Evolutionary conservation across 306 rosid species (phyloP), one percentile per base, ranked within the genome.

Genomic region (Vigna nakashimae): DNA sequence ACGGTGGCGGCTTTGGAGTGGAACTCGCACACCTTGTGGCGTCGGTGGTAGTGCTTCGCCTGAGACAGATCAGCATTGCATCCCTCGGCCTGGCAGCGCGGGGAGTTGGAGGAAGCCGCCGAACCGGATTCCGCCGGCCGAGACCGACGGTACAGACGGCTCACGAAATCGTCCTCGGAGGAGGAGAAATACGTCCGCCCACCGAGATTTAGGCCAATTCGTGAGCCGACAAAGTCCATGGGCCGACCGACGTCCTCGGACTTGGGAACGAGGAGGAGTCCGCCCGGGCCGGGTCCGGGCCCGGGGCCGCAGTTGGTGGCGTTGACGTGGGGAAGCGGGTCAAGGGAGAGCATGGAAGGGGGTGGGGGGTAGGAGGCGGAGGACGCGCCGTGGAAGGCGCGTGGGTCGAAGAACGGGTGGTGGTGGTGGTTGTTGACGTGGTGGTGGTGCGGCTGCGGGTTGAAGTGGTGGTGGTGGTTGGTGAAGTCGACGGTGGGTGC

Each of bases 1-100:
- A 94, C 98, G 55, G 95, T 90, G 80, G 98, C 84, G 43, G 98
- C 92, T 52, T 94, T 94, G 70, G 98, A 94, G 87, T 94, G 98
- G 74, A 88, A 92, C 87, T 94, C 98, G 80, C 98, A 94, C 56
- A 94, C 98, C 84, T 94, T 94, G 87, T 94, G 98, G 49, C 98
- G 95, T 9, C 97, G 96, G 86, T 94, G 97, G 92, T 94, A 94
- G 84, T 94, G 98, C 85, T 94, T 94, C 0, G 97, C 91, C 71
- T 90, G 91, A 0, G 97, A 87, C 78, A 94, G 95, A 86, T 94
- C 97, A 73, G 93, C 97, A 84, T 88, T 84, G 89, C 98, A 94
- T 43, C 98, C 98, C 75, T 94, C 97, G 0, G 98, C 98, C 69
- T 94, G 98, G 73, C 98, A 94, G 65, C 93, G 68, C 0, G 93